Evolutionary conservation across 2,329 filamentous ascomycete species (phyloP).

Genomic region (Trichoderma koningii): DNA sequence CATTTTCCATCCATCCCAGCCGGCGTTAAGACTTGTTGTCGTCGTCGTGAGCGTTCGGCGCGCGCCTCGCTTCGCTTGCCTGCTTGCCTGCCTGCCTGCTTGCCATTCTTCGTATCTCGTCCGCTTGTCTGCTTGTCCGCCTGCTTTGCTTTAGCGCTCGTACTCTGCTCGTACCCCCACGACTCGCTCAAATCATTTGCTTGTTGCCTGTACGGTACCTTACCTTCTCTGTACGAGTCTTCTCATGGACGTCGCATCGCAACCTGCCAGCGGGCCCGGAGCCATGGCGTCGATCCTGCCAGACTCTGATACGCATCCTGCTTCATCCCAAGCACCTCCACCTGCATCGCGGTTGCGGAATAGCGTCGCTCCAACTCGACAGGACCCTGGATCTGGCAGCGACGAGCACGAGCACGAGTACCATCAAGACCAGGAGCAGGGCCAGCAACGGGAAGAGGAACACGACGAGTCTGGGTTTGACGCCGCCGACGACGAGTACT

Average conservation of each 20-base stretch:
- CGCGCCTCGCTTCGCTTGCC: slow-evolving; percentile 9
- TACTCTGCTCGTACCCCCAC: slow-evolving; percentile 26
- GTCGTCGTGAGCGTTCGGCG: slow-evolving; percentile 8
- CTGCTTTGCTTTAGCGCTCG: slow-evolving; percentile 16
- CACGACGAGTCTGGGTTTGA: background rate
- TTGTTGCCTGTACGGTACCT: no score
- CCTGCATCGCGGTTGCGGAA: slow-evolving; percentile 23
- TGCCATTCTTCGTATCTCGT: slow-evolving; percentile 20
- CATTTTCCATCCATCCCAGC: slow-evolving; percentile 22
- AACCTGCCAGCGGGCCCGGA: slow-evolving; percentile 25
- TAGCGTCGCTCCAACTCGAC: slow-evolving; percentile 4
- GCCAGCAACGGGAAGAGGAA: background rate
- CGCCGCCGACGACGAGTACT: slow-evolving; percentile 9
- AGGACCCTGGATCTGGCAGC: no score
- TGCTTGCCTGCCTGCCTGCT: slow-evolving; percentile 17
- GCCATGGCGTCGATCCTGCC: slow-evolving; percentile 29
- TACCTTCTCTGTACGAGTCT: no score
- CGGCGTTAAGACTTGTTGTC: slow-evolving; percentile 23
- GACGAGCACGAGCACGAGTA: no score
- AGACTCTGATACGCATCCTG: slow-evolving; percentile 44
- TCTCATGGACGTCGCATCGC: slow-evolving; percentile 33
- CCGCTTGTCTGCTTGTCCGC: background rate
- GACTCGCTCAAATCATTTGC: background rate
- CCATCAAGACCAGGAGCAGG: background rate
- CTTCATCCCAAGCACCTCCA: slow-evolving; percentile 41